Base-by-base conservation (phyloP, 306 rosid genomes). In the Luffa aegyptiaca region DNA sequence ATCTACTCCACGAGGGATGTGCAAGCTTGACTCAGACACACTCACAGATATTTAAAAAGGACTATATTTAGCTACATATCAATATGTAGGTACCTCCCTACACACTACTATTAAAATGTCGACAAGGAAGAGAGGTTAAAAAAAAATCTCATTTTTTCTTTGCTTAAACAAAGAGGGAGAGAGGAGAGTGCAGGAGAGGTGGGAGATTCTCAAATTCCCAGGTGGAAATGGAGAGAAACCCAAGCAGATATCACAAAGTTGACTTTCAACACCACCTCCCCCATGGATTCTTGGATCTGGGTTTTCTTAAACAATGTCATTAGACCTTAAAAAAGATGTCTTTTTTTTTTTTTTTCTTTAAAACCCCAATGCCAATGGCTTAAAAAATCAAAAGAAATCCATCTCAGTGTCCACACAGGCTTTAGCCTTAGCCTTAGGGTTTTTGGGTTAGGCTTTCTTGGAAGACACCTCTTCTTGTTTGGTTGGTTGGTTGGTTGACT, bases 211-310 rank as follows among this genome's bases (percentile, higher is more conserved):
- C 51, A 12, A 37, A 36, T 65, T 65, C 21, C 73, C 21, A 65
- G 73, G 48, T 65, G 51, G 57, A 26, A 10, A n/a, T 14, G 12
- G 3, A 64, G 17, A 13, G 9, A 18, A 10, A 45, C 8, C 17
- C 5, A 26, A 45, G 56, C 1, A 13, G 14, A 41, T 57, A 1
- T 57, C 39, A 56, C 8, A 74, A 75, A 39, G 80, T 77, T 77
- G 80, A 77, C 80, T 58, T 77, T 77, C 0, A 35, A 26, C 4
- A 6, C 0, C 49, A 2, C 35, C 35, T 75, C 33, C 64, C 49
- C 56, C 55, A 39, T 39, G 66, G 66, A 37, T 77, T 77, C 80
- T 77, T 77, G 80, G 80, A 77, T 77, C 80, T 77, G 36, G 70
- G 70, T 20, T 58, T 39, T n/a, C 48, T 75, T 53, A 71, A 46